Evolutionary conservation across 768 basidiomycete genomes (phyloP), one percentile per base, ranked within the genome.

Genomic region (Xanthoconium stramineum): DNA sequence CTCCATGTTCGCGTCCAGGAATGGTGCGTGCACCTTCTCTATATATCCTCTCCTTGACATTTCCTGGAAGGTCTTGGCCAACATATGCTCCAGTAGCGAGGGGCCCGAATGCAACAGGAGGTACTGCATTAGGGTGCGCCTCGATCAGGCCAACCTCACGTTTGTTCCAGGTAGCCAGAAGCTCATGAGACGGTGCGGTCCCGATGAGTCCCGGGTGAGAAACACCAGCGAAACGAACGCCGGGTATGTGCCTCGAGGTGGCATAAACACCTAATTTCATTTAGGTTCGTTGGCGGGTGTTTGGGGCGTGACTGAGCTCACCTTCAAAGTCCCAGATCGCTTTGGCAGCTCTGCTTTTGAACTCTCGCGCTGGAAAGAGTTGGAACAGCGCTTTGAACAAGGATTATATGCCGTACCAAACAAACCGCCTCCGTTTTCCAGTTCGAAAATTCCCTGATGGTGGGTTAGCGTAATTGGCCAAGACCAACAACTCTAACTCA

Each of bases 311-410:
- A 13, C 20, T 29, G 2, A 35, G 47, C 62, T 51, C 61, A 80
- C 84, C 85, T 58, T 88, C 76, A 58, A 91, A 79, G 68, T 89
- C 89, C 89, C 89, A 91, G 55, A 91, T 87, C 6, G 89, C 87
- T 65, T 91, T 91, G 52, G 82, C 80, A 1, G 88, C 88, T 63
- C 75, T 80, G 64, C 84, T 86, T 40, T 86, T 73, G 69, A 88
- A 88, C 67, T 89, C 85, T 17, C 74, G 75, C 5, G 85, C 84
- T 85, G 29, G 11, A 36, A 17, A 28, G 20, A n/a, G 33, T 52
- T 9, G 38, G 19, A 43, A 36, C 47, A 20, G 39, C 0, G 12
- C 19, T 33, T 14, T 10, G 6, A n/a, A 44, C 33, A 35, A 5
- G 35, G 15, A n/a, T 48, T 1, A 17, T 45, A 14, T 13, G 9